phyloP scores from a whole-genome alignment of 2,329 filamentous ascomycete genomes.

The Cadophora gregata region DNA sequence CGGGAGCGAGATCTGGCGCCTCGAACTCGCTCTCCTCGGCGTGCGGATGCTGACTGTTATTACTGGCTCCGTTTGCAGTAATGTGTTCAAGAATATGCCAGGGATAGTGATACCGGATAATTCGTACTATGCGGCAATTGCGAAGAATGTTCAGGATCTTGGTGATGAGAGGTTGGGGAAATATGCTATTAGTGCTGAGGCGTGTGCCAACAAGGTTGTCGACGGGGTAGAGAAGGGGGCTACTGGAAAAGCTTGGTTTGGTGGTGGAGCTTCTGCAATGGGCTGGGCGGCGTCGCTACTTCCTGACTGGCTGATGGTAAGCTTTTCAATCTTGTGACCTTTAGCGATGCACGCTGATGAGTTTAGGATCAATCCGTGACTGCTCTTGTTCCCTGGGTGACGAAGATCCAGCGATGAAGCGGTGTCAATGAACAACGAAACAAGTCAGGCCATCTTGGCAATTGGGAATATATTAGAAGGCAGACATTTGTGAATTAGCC shows the following conservation, averaged over 20 bases:
- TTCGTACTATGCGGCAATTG: slow-evolving; percentile 26
- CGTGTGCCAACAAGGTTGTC: slow-evolving; percentile 9
- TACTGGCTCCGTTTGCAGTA: slow-evolving; percentile 27
- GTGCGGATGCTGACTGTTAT: slow-evolving; percentile 27
- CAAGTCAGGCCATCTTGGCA: neutral
- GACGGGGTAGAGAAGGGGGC: neutral
- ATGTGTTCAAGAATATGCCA: slow-evolving; percentile 19
- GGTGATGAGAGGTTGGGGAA: slow-evolving; percentile 15
- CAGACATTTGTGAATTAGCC: neutral
- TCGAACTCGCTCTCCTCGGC: slow-evolving; percentile 31
- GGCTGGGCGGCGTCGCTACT: neutral
- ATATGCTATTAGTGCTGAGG: slow-evolving; percentile 8
- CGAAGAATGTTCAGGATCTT: slow-evolving; percentile 18
- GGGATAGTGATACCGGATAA: slow-evolving; percentile 20
- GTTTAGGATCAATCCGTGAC: neutral
- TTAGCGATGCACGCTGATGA: too few species aligned
- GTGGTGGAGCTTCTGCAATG: neutral
- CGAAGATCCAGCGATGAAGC: neutral
- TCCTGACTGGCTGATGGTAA: neutral
- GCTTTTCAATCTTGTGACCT: too few species aligned
- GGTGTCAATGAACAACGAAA: neutral
- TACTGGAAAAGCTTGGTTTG: neutral
- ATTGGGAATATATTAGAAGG: neutral
- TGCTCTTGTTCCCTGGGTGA: neutral
- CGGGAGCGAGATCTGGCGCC: slow-evolving; percentile 36